Evolutionary conservation across 805 yeast species (phyloP).

Genomic region (Martiniozyma abietophila): DNA sequence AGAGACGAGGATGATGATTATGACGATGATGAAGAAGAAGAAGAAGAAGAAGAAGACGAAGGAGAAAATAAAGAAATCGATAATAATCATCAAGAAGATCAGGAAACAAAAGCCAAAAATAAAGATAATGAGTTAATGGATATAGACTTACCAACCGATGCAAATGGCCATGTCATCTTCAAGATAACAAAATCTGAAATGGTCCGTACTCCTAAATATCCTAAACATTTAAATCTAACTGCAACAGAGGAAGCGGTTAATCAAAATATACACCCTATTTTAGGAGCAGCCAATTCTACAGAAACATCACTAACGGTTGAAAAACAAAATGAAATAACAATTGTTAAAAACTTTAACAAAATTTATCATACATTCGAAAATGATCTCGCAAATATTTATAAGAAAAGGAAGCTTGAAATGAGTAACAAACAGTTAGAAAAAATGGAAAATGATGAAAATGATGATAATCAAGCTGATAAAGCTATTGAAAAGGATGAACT

Average conservation of each 20-base stretch:
- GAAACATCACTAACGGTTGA: slow-evolving; percentile 25
- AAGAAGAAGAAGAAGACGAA: slow-evolving; percentile 13
- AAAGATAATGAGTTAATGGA: not conserved
- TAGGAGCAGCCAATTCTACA: slow-evolving; percentile 29
- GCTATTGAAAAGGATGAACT: slow-evolving; percentile 17
- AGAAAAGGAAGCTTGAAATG: slow-evolving; percentile 69
- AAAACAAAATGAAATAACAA: slow-evolving; percentile 27
- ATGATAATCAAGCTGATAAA: slow-evolving; percentile 10
- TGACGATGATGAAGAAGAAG: slow-evolving; percentile 26
- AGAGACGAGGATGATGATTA: slow-evolving; percentile 26
- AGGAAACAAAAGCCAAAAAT: not conserved
- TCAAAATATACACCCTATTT: slow-evolving; percentile 26
- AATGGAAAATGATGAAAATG: slow-evolving; percentile 16
- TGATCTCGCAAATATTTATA: slow-evolving; percentile 65
- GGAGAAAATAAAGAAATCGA: slow-evolving; percentile 7
- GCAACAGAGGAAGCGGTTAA: slow-evolving; percentile 26
- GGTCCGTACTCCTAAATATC: slow-evolving; percentile 23
- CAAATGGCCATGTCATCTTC: slow-evolving; percentile 13
- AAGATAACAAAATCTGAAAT: slow-evolving; percentile 14
- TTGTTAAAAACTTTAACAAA: slow-evolving; percentile 58
- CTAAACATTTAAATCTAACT: slow-evolving; percentile 18
- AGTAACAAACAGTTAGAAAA: slow-evolving; percentile 62
- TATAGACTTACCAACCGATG: slow-evolving; percentile 3
- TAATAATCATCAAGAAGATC: not conserved
- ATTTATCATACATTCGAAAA: slow-evolving; percentile 70